Conservation (phyloP, 345 rosid genomes). For the Populus davidiana region DNA sequence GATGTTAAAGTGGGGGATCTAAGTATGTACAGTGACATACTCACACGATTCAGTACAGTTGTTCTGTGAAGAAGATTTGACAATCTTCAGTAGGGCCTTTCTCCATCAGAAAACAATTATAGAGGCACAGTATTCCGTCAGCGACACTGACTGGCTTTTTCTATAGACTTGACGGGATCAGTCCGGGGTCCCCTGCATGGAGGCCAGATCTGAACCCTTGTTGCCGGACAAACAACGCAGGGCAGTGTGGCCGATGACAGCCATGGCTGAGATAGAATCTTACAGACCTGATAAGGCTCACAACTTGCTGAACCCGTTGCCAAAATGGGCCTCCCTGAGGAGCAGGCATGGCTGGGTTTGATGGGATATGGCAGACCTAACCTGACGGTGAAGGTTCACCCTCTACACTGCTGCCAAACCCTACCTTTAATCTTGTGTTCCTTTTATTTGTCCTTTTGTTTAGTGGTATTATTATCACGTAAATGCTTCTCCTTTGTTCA, state of each 20-base stretch:
- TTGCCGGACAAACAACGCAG: not conserved
- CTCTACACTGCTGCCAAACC: too few species aligned
- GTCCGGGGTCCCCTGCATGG: not conserved
- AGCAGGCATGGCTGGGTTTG: not conserved
- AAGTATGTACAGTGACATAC: not conserved
- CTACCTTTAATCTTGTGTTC: too few species aligned
- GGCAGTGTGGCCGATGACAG: not conserved
- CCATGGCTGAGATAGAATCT: too few species aligned
- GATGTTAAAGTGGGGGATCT: not conserved
- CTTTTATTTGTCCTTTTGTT: not conserved
- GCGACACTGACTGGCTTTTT: not conserved
- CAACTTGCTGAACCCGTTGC: not conserved
- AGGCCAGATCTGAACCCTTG: not conserved
- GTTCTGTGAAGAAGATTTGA: slow-evolving; percentile 15
- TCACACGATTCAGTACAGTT: not conserved
- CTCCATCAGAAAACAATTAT: slow-evolving; percentile 1
- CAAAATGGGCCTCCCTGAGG: not conserved
- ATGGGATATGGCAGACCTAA: not conserved
- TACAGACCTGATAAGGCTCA: not conserved
- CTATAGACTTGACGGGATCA: not conserved
- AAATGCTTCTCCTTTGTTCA: not conserved
- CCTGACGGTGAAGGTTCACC: too few species aligned
- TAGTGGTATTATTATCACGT: too few species aligned
- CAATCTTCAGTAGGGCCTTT: not conserved
- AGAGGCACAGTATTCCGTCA: not conserved